Conservation (phyloP, 169 alveolate species). For the Amoebophrya sp. region DNA sequence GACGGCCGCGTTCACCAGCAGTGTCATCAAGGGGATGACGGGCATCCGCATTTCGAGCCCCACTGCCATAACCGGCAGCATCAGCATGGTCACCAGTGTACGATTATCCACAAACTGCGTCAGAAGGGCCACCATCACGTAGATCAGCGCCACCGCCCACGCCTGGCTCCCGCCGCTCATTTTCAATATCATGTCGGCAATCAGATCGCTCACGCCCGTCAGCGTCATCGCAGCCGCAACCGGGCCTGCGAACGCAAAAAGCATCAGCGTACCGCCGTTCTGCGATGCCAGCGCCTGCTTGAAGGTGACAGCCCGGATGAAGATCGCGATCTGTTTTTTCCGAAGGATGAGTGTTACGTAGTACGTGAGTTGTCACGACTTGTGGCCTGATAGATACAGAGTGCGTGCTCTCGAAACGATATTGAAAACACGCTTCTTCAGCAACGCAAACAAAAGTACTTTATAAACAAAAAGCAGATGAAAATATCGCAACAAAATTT, state of each 20-base stretch:
- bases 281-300: neutral
- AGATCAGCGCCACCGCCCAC: neutral
- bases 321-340: neutral
- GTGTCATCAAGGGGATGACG: neutral
- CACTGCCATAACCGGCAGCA: neutral
- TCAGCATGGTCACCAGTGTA: neutral
- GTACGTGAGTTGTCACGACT: too few species aligned
- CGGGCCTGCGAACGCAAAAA: neutral
- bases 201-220: neutral
- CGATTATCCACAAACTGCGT: conserved; percentile 1
- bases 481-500: neutral
- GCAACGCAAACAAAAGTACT: too few species aligned
- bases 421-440: too few species aligned
- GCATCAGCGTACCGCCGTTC: neutral
- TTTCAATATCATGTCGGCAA: neutral
- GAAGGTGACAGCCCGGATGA: neutral
- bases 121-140: neutral
- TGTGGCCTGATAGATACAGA: too few species aligned
- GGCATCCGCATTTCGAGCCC: neutral
- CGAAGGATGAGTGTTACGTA: too few species aligned
- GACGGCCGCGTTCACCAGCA: neutral
- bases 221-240: neutral
- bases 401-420: too few species aligned
- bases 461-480: too few species aligned
- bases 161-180: neutral